Evolutionary conservation across 176 grass and related monocot genomes (phyloP).

Genomic region (Oryza nivara): DNA sequence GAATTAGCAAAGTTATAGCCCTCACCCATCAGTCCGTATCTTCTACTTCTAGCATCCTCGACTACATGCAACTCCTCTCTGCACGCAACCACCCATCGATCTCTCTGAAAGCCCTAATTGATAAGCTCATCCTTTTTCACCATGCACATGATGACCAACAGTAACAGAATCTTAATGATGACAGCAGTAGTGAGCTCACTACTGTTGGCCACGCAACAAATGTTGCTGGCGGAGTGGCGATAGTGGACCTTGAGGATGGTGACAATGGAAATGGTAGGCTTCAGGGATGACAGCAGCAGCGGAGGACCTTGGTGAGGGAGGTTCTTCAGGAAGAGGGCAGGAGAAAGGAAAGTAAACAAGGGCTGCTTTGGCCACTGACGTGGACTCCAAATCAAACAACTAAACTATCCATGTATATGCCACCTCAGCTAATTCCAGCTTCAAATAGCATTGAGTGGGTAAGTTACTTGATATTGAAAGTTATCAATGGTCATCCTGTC

Average conservation of each 20-base stretch:
- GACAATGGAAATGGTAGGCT: background rate
- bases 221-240: background rate
- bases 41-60: background rate
- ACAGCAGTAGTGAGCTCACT: background rate
- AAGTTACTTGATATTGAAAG: background rate
- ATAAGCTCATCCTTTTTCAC: background rate
- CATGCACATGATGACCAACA: background rate
- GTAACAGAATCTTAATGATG: background rate
- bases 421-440: no score
- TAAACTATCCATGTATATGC: background rate
- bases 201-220: background rate
- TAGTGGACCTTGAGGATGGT: background rate
- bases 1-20: background rate
- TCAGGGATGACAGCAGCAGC: background rate
- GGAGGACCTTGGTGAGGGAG: background rate
- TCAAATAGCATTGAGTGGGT: background rate
- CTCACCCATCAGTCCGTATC: background rate
- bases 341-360: background rate
- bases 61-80: background rate
- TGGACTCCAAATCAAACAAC: background rate
- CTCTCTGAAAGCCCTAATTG: no score
- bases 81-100: background rate
- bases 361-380: background rate
- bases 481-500: background rate
- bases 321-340: background rate